phyloP scores from a whole-genome alignment of 768 basidiomycete species.

The Strobilomyces echinocephalus region DNA sequence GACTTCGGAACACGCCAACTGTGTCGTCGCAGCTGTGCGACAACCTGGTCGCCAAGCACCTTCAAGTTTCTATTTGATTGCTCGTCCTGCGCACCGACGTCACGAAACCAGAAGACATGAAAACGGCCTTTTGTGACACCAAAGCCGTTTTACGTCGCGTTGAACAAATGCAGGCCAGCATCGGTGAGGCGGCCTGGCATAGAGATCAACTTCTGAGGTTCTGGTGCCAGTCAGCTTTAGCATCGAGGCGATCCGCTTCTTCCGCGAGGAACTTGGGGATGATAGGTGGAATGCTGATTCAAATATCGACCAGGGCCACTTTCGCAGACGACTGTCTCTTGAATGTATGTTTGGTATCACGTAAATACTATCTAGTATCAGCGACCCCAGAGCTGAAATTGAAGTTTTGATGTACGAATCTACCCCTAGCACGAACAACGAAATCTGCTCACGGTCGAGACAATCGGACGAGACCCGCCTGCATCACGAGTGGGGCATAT shows the following conservation, averaged over 20 bases:
- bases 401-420: not conserved
- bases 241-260: not conserved
- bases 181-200: too few relatives aligned
- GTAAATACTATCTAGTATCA: too few relatives aligned
- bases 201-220: too few relatives aligned
- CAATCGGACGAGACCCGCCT: slow-evolving; percentile 58
- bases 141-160: not conserved
- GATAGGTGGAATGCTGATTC: not conserved
- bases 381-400: too few relatives aligned
- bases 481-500: slow-evolving; percentile 69
- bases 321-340: too few relatives aligned
- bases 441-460: slow-evolving; percentile 1
- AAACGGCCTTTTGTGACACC: not conserved
- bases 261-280: not conserved
- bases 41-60: not conserved
- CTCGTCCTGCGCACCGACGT: too few relatives aligned
- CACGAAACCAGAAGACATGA: not conserved
- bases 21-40: not conserved
- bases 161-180: not conserved
- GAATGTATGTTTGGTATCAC: too few relatives aligned
- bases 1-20: not conserved
- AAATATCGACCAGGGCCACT: not conserved
- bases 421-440: not conserved
- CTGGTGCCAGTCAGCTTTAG: too few relatives aligned
- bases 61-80: too few relatives aligned